Conservation (phyloP, 1,139 yeast genomes). For the Pichia sp. region DNA sequence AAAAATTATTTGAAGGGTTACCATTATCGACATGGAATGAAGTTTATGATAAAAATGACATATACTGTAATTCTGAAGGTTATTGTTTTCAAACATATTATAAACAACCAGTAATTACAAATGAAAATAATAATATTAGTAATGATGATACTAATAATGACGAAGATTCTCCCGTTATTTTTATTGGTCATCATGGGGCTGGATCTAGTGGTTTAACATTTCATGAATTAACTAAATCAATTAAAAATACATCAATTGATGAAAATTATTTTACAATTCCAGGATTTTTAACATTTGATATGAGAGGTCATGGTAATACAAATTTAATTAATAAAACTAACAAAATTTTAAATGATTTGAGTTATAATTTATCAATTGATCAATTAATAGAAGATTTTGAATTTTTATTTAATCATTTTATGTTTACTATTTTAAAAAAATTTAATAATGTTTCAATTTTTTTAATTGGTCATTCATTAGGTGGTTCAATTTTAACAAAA, state of each 20-base stretch:
- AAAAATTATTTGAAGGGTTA: background rate
- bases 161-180: conserved; percentile 42
- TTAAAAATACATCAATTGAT: conserved; percentile 14
- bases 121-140: background rate
- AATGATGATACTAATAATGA: no score
- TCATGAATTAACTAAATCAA: conserved; percentile 41
- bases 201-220: conserved; percentile 85
- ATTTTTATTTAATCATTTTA: conserved; percentile 39
- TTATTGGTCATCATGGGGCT: conserved; percentile 88
- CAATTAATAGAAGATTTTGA: conserved; percentile 53
- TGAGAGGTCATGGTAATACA: conserved; percentile 76
- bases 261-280: conserved; percentile 29
- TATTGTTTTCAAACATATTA: conserved; percentile 52
- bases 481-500: conserved; percentile 76
- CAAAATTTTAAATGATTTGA: background rate
- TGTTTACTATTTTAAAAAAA: conserved; percentile 12
- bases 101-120: conserved; percentile 40
- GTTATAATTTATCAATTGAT: conserved; percentile 38
- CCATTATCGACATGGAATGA: background rate
- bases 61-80: conserved; percentile 9
- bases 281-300: conserved; percentile 69
- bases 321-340: conserved; percentile 21
- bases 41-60: conserved; percentile 3
- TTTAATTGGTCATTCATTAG: conserved; percentile 85
- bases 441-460: conserved; percentile 29